Evolutionary conservation across 2,329 filamentous ascomycete genomes (phyloP), one percentile per base, ranked within the genome.

Genomic region (Graphilbum ipis-grandicollis): DNA sequence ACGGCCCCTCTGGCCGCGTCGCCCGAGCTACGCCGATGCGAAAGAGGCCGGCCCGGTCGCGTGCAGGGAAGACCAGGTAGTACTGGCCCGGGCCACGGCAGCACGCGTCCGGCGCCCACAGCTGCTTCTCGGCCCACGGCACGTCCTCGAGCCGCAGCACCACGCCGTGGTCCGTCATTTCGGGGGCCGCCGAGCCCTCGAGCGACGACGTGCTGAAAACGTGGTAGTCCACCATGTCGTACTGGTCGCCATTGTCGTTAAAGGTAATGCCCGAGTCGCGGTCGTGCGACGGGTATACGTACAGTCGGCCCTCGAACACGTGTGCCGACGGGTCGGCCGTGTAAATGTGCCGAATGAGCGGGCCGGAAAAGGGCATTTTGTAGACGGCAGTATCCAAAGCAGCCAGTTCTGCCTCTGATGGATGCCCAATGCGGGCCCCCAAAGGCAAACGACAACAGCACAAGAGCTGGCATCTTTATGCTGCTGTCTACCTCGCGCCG

Each of bases 191-290:
- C n/a, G n/a, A 58, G 2, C 65, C 59, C 38, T 71, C 65, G 40
- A 71, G 56, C 21, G 58, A 60, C 10, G 54, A 47, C 19, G 57
- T 58, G 45, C 69, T 75, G 56, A 85, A 75, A 52, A 86, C 80
- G 55, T 85, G 79, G 64, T 86, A 86, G 60, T 86, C 80, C 39
- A 60, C 66, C 80, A 85, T 86, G 59, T 83, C 80, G 54, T 84
- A 85, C 53, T 85, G 80, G 58, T 84, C 79, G 51, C 80, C 80
- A 65, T 84, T 83, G 64, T 85, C 79, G 59, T 86, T 85, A 63
- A 79, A 76, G 39, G 68, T 40, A 53, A 83, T 80, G 54, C 74
- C 68, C 5, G 77, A 81, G 54, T 82, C 75, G 46, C 78, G 70
- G 56, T 86, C 79, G 57, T 86, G 79, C 18, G 79, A 85, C 17